These are phyloP conservation scores for Candida sithepensis DNA, from an alignment of 805 yeast genomes.

Conservation along the genomic window DNA sequence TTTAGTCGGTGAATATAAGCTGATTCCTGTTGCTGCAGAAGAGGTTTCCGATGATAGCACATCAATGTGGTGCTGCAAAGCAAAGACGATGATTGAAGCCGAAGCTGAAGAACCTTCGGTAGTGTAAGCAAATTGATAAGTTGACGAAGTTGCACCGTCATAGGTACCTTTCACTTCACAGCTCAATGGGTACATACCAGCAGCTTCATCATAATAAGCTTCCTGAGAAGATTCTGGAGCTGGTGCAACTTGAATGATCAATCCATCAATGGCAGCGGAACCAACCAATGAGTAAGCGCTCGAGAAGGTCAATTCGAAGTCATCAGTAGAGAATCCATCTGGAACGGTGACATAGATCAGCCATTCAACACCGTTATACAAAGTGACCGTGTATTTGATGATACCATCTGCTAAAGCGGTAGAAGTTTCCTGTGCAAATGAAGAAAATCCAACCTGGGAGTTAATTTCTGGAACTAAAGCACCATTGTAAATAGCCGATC, in stretches of 20 bases:
- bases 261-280: constrained; percentile 35
- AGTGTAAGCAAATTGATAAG: constrained; percentile 39
- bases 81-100: constrained; percentile 39
- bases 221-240: constrained; percentile 38
- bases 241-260: constrained; percentile 46
- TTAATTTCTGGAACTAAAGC: constrained; percentile 41
- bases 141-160: constrained; percentile 31
- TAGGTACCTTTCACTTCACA: constrained; percentile 35
- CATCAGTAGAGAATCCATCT: constrained; percentile 22
- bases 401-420: constrained; percentile 26
- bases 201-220: constrained; percentile 54
- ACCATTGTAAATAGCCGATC: constrained; percentile 49
- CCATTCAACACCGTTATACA: constrained; percentile 45
- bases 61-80: constrained; percentile 47
- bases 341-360: constrained; percentile 46
- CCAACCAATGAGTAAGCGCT: constrained; percentile 36
- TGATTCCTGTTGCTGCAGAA: constrained; percentile 28
- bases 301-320: constrained; percentile 31
- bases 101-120: constrained; percentile 41
- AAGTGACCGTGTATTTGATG: constrained; percentile 37
- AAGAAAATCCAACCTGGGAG: constrained; percentile 43
- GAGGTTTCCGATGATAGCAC: constrained; percentile 28
- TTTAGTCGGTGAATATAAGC: constrained; percentile 43
- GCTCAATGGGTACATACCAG: constrained; percentile 54
- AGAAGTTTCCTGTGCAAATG: constrained; percentile 35